A percentile compares a stretch with the other conserved stretches of the same genome.
Conservation (phyloP, 1,139 yeast species). For the Suhomyces ambrosiae region DNA sequence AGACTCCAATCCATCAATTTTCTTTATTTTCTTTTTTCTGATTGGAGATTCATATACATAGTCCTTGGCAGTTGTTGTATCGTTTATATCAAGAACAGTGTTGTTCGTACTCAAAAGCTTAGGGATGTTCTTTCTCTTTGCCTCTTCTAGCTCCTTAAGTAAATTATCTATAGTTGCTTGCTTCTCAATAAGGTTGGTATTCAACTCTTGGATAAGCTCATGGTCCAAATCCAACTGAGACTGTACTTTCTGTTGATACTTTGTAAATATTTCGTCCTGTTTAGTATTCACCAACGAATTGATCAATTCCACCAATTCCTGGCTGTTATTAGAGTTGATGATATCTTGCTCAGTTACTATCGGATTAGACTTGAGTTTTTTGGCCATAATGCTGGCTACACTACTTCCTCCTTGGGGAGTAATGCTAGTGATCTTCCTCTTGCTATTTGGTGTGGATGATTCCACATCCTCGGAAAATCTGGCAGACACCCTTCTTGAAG, state of each 20-base stretch:
- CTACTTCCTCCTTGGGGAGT: constrained; percentile 4
- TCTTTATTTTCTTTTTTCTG: constrained; percentile 27
- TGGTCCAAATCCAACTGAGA: constrained; percentile 34
- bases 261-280: constrained; percentile 37
- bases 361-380: constrained; percentile 11
- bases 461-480: constrained; percentile 2
- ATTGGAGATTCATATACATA: constrained; percentile 39
- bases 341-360: constrained; percentile 39
- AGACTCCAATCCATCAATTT: constrained; percentile 15
- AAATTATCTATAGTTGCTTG: constrained; percentile 32
- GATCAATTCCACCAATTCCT: constrained; percentile 34
- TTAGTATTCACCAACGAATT: constrained; percentile 37
- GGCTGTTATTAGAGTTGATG: constrained; percentile 27
- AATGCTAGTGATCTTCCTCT: constrained; percentile 5
- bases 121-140: constrained; percentile 7
- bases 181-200: constrained; percentile 28
- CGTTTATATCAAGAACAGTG: constrained; percentile 11
- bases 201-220: constrained; percentile 28
- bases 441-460: constrained; percentile 9
- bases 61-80: constrained; percentile 6
- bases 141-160: constrained; percentile 15
- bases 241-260: constrained; percentile 31
- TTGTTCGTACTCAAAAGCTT: constrained; percentile 8
- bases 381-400: background rate
- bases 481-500: constrained; percentile 6